phyloP scores from a whole-genome alignment of 2,329 filamentous ascomycete species.

The Periconia sp. region DNA sequence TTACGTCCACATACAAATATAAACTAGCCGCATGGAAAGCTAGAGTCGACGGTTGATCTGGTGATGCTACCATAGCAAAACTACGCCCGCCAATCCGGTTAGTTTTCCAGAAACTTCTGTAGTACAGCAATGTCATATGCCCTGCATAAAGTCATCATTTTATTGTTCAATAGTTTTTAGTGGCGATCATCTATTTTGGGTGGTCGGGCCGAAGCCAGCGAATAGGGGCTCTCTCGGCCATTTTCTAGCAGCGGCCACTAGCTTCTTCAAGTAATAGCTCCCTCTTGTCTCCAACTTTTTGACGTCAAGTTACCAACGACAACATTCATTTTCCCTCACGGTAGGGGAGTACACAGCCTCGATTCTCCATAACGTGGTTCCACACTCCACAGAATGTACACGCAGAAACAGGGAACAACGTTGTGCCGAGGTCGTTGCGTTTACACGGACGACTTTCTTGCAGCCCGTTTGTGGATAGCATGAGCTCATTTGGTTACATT shows the following conservation, averaged over 20 bases:
- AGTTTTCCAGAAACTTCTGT: not conserved
- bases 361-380: not conserved
- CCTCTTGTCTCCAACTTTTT: not conserved
- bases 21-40: too few relatives aligned
- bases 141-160: not conserved
- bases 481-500: conserved; percentile 23
- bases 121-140: not conserved
- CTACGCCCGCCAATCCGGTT: not conserved
- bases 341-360: not conserved
- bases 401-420: not conserved
- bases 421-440: not conserved
- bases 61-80: too few relatives aligned
- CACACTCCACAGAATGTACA: not conserved
- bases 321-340: not conserved
- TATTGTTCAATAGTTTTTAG: not conserved
- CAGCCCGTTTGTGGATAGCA: not conserved
- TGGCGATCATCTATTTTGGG: not conserved
- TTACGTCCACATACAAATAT: not conserved
- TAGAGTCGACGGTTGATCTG: too few relatives aligned
- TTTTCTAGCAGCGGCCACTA: not conserved
- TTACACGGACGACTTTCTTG: not conserved
- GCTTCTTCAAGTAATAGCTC: not conserved
- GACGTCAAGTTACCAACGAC: not conserved
- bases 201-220: not conserved
- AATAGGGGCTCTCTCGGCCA: not conserved